Base-by-base conservation (phyloP, 129 eudicot genomes). In the Smallanthus sonchifolius region DNA sequence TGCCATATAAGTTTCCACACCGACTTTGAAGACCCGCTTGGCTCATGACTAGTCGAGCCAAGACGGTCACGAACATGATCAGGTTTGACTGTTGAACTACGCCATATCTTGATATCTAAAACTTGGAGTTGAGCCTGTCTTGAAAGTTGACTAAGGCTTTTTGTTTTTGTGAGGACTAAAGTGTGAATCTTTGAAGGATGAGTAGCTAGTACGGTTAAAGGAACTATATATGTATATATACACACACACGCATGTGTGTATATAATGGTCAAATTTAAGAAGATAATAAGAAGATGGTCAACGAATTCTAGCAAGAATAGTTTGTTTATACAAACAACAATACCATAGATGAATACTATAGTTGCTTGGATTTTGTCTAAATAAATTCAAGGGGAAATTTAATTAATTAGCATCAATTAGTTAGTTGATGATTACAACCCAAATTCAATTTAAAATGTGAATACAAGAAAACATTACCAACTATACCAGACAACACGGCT, bases 1-100 rank as follows among this genome's bases (percentile, higher is more conserved):
- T 61, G 79, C 88, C 91, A 86, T 17, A 83, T 54, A 34, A 65
- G 55, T 80, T 79, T 83, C 87, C 87, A 86, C 48, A 47, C 63
- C 17, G 83, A 37, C 69, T 54, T 63, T 40, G 74, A 87, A 42
- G 88, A 80, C 9, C 37, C 70, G 34, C 51, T 49, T 64, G 64
- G 71, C 39, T 64, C 79, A 20, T 15, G 72, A 3, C 32, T 36
- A 47, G 14, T 48, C 6, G 67, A 56, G 28, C 76, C 76, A 38
- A 37, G 11, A 1, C 42, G 76, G 2, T 63, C 79, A 48, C 49
- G 49, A n/a, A 17, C 78, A 17, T 54, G 72, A 3, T 75, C 72
- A 0, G 64, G 54, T 43, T 59, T 77, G 30, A 59, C 75, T 11
- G 76, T 77, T 36, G 70, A 69, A 52, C 81, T 77, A 36, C 81